Percentiles rank a stretch among this genome's conserved stretches.
phyloP scores from a whole-genome alignment of 805 yeast genomes.

The Kuraishia hungarica region DNA sequence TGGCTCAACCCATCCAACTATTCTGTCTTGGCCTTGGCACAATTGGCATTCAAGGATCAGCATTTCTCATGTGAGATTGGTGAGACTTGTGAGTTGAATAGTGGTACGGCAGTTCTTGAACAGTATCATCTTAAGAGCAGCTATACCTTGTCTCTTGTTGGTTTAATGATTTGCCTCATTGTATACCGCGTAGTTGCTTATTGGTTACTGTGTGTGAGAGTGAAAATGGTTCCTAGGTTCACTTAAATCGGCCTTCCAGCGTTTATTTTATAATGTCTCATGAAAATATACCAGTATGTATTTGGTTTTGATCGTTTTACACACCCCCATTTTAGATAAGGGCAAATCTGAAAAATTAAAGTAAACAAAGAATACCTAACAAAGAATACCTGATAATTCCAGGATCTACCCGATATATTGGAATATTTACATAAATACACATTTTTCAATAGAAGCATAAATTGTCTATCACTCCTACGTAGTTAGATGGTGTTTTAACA shows the following conservation, averaged over 20 bases:
- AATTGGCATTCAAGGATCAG: conserved; percentile 42
- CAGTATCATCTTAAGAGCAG: conserved; percentile 31
- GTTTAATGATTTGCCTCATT: conserved; percentile 22
- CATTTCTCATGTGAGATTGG: conserved; percentile 33
- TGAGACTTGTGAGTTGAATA: conserved; percentile 33
- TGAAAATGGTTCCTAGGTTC: conserved; percentile 1
- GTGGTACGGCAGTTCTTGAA: conserved; percentile 42
- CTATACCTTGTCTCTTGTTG: conserved; percentile 24
- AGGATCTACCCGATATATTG: too few species aligned
- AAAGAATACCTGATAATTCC: too few species aligned
- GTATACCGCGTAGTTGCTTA: conserved; percentile 26
- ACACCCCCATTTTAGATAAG: too few species aligned
- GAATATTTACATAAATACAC: too few species aligned
- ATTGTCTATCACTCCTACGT: too few species aligned
- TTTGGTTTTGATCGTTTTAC: too few species aligned
- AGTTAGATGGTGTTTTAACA: too few species aligned
- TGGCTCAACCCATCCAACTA: conserved; percentile 64
- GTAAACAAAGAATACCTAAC: too few species aligned
- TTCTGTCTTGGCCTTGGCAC: conserved; percentile 44
- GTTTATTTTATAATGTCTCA: too few species aligned
- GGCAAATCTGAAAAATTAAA: too few species aligned
- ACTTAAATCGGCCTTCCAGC: not conserved
- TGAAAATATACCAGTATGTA: not conserved
- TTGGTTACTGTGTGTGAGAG: conserved; percentile 4
- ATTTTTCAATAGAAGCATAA: too few species aligned